Conservation (phyloP, 345 rosid genomes). For the Camelina sativa region DNA sequence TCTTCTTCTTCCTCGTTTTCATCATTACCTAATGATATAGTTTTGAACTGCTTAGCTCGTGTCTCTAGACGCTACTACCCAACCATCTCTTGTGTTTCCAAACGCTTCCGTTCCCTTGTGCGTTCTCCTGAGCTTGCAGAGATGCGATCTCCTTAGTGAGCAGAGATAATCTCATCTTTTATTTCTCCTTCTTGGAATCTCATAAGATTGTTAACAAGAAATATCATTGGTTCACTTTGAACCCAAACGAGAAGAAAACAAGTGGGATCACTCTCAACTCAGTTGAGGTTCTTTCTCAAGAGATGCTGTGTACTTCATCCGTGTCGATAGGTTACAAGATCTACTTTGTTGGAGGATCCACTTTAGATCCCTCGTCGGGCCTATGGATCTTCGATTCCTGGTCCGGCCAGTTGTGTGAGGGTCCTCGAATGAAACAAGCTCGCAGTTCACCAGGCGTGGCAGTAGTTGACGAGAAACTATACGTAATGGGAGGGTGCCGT, state of each 20-base stretch:
- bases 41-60: constrained; percentile 63
- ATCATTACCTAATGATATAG: constrained; percentile 61
- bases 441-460: constrained; percentile 55
- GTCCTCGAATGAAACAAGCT: constrained; percentile 56
- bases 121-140: constrained; percentile 58
- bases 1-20: constrained; percentile 1
- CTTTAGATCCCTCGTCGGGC: constrained; percentile 41
- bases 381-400: constrained; percentile 69
- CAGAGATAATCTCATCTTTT: constrained; percentile 48
- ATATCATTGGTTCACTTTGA: constrained; percentile 16
- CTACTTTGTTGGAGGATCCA: constrained; percentile 67
- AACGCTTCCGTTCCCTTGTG: constrained; percentile 52
- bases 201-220: too few relatives aligned
- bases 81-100: constrained; percentile 59
- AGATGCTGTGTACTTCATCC: constrained; percentile 45
- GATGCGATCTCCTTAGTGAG: constrained; percentile 53
- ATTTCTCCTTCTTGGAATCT: constrained; percentile 46
- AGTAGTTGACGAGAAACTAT: constrained; percentile 52
- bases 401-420: constrained; percentile 50
- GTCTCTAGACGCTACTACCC: constrained; percentile 57
- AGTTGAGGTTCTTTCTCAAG: constrained; percentile 49
- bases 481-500: constrained; percentile 68
- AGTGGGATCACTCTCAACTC: constrained; percentile 30
- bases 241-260: constrained; percentile 7
- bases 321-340: constrained; percentile 54